Evolutionary conservation across 1,284 basidiomycete genomes (phyloP).

Genomic region (Nidula niveotomentosa): DNA sequence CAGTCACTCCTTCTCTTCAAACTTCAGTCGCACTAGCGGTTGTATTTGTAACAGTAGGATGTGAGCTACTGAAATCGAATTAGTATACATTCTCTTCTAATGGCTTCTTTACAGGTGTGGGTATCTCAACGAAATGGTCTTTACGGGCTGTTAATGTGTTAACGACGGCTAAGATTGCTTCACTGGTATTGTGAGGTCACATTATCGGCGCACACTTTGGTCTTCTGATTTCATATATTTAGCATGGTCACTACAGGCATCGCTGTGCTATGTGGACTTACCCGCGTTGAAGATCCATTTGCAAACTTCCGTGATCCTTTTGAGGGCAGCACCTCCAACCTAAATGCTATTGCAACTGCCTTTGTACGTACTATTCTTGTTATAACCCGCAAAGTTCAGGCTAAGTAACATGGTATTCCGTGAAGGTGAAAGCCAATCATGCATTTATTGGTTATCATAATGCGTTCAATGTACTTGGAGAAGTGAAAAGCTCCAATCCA

Average conservation of each 20-base stretch:
- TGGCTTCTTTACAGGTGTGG: conserved; percentile 18
- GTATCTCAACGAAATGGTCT: conserved; percentile 32
- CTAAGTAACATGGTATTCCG: background rate
- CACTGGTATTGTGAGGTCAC: conserved; percentile 22
- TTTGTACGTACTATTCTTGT: conserved; percentile 14
- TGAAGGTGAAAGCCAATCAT: conserved; percentile 28
- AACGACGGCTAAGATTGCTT: conserved; percentile 22
- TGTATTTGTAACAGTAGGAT: conserved; percentile 17
- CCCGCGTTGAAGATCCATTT: conserved; percentile 26
- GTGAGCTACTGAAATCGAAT: conserved; percentile 8
- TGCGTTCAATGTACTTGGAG: conserved; percentile 28
- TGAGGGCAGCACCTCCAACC: conserved; percentile 22
- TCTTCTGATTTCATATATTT: background rate
- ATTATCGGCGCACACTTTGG: background rate
- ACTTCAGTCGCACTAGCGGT: conserved; percentile 18
- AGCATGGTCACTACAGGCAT: conserved; percentile 24
- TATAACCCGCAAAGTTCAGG: background rate
- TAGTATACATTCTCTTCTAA: too few species aligned
- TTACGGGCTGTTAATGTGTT: conserved; percentile 25
- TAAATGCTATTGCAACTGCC: conserved; percentile 25
- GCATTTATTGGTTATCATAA: conserved; percentile 30
- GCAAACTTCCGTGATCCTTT: conserved; percentile 25
- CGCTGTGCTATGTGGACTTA: conserved; percentile 25
- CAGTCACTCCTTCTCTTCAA: conserved; percentile 18
- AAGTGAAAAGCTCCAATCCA: conserved; percentile 25